Conservation (phyloP, 2,329 filamentous ascomycete genomes). For the Colletotrichum orbiculare region DNA sequence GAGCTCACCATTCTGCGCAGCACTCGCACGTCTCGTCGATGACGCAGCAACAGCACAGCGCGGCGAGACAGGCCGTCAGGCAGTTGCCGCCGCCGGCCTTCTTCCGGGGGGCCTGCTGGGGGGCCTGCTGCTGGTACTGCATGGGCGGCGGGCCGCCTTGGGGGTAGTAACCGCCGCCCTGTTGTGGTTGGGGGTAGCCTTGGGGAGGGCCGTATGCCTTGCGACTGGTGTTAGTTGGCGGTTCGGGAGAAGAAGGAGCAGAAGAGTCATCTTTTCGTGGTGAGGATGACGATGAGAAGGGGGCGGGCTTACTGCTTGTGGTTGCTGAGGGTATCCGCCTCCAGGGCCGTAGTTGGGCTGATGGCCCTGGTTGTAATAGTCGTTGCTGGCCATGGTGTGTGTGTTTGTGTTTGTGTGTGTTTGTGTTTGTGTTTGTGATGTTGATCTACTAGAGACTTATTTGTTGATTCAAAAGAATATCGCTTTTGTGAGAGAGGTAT, state of each 20-base stretch:
- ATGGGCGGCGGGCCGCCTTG: constrained; percentile 51
- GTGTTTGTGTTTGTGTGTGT: neutral
- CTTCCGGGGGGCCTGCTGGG: constrained; percentile 43
- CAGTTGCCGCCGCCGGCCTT: constrained; percentile 51
- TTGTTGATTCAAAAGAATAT: no score
- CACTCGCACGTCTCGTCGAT: constrained; percentile 62
- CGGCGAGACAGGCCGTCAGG: constrained; percentile 58
- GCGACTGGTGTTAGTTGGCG: constrained; percentile 16
- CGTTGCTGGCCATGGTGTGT: constrained; percentile 52
- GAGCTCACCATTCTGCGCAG: constrained; percentile 50
- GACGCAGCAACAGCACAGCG: constrained; percentile 62
- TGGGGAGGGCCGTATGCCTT: constrained; percentile 45
- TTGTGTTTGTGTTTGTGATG: neutral
- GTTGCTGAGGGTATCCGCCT: constrained; percentile 50
- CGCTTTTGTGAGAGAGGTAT: no score
- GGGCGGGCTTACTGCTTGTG: constrained; percentile 49
- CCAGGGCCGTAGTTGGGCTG: constrained; percentile 35
- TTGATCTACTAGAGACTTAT: neutral
- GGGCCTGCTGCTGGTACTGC: constrained; percentile 54
- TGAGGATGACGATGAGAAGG: neutral
- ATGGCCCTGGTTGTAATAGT: constrained; percentile 52
- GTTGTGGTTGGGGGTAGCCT: constrained; percentile 40
- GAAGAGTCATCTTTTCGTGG: neutral
- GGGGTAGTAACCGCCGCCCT: constrained; percentile 46
- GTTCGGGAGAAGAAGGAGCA: neutral